Base-by-base conservation (phyloP, 257 asterid genomes). In the Nicotiana sylvestris region DNA sequence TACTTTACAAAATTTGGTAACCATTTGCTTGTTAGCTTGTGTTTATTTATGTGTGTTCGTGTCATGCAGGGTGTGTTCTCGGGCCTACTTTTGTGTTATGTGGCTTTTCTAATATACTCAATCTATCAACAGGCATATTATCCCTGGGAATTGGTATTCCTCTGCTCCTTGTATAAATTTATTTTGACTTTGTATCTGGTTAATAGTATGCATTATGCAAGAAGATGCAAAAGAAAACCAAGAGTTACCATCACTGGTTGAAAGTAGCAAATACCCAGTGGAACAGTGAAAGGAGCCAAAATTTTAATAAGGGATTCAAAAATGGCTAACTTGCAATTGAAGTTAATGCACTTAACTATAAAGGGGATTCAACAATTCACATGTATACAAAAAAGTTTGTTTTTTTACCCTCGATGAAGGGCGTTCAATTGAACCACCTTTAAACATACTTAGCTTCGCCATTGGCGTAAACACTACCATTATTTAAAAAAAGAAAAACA, bases 91-190 rank as follows among this genome's bases (percentile, higher is more conserved):
- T 84, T 87, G 0, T 88, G 95, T 82, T 93, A 93, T 83, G 87
- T 80, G 83, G 76, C 85, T 76, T 93, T 95, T 92, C 93, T 91
- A 56, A 5, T 91, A 81, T 93, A 91, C 84, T 93, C 98, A 81
- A 89, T 91, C 82, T 91, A 86, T 91, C 97, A 91, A 66, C 97
- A 95, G 87, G 90, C 92, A 80, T 90, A 83, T 83, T 90, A 80
- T 86, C 99, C 99, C 46, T 93, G 99, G 99, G 93, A 91, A 87
- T 53, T 91, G 98, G 98, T 95, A 95, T 84, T 29, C 10, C 67
- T 77, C n/a, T 69, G 78, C 82, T 32, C 62, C 76, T 35, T 69
- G 66, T 84, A 0, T 70, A 72, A 4, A 35, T 57, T 17, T n/a
- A 9, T 46, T 33, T 80, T 27, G 12, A 15, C 46, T 81, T 29